A percentile compares a stretch with the other conserved stretches of the same genome.
phyloP scores from a whole-genome alignment of 768 basidiomycete genomes.

The Russula vinacea region DNA sequence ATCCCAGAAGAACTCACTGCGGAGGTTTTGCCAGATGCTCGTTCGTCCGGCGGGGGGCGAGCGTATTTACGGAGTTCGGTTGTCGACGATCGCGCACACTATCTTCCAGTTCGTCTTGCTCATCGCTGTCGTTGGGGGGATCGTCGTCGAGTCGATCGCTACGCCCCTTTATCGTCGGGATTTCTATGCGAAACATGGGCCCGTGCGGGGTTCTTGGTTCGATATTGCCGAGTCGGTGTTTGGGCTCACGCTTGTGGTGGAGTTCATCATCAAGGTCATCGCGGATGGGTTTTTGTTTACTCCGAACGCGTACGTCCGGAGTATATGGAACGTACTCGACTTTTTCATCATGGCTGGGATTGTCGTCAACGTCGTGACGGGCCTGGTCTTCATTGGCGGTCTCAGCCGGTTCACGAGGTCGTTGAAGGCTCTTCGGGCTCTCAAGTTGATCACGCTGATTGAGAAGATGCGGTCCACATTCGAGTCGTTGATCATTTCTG shows the following conservation, averaged over 20 bases:
- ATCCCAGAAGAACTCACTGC: constrained; percentile 69
- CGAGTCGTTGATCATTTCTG: constrained; percentile 81
- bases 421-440: constrained; percentile 82
- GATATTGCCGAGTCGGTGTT: constrained; percentile 75
- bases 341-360: constrained; percentile 79
- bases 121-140: constrained; percentile 72
- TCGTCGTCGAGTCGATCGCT: constrained; percentile 78
- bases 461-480: constrained; percentile 85
- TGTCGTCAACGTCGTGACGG: constrained; percentile 68
- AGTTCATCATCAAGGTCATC: constrained; percentile 85
- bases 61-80: constrained; percentile 78
- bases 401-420: constrained; percentile 79
- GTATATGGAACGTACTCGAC: constrained; percentile 91
- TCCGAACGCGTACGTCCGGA: constrained; percentile 87
- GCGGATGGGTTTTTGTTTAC: constrained; percentile 92
- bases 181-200: constrained; percentile 60
- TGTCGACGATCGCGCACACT: constrained; percentile 60
- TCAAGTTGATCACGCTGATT: constrained; percentile 87
- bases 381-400: constrained; percentile 71
- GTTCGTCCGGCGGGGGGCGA: constrained; percentile 82
- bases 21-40: constrained; percentile 74
- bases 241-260: constrained; percentile 65
- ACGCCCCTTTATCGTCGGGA: constrained; percentile 79
- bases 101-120: constrained; percentile 75
- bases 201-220: constrained; percentile 77